These are phyloP conservation scores for Pyricularia sp. DNA, from an alignment of 2,329 filamentous ascomycete species.

Conservation along the genomic window DNA sequence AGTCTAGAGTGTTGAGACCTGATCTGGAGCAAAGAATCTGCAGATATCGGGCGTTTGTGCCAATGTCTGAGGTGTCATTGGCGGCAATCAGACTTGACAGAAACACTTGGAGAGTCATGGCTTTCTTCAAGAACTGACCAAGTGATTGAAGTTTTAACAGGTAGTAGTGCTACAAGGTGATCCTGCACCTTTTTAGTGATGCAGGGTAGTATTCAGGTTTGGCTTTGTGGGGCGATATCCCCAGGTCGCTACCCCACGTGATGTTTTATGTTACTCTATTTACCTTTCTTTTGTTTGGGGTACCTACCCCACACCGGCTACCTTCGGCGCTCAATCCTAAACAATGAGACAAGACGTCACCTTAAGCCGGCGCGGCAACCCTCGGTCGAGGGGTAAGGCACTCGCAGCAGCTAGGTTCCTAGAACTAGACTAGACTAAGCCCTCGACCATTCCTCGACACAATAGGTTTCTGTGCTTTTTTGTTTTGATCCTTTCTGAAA, in stretches of 20 bases:
- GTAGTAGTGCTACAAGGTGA: no score
- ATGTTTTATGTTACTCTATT: neutral
- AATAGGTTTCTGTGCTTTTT: neutral
- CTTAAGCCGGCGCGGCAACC: slow-evolving; percentile 1
- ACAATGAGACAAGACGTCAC: neutral
- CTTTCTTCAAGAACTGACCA: no score
- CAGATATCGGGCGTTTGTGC: neutral
- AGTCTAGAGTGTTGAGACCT: neutral
- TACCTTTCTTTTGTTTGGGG: neutral
- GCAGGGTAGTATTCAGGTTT: neutral
- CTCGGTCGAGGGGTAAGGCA: neutral
- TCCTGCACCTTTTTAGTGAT: no score
- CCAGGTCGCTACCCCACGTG: neutral
- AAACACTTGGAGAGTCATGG: neutral
- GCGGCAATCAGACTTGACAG: neutral
- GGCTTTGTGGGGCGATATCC: neutral
- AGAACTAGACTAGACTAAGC: neutral
- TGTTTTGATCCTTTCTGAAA: neutral
- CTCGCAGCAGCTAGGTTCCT: neutral
- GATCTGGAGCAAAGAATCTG: neutral
- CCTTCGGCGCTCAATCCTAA: neutral
- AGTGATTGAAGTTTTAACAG: no score
- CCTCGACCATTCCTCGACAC: neutral
- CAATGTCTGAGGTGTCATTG: neutral
- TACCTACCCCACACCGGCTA: neutral